phyloP scores from a whole-genome alignment of 2,329 filamentous ascomycete species.

The Paraconiothyrium sp. region DNA sequence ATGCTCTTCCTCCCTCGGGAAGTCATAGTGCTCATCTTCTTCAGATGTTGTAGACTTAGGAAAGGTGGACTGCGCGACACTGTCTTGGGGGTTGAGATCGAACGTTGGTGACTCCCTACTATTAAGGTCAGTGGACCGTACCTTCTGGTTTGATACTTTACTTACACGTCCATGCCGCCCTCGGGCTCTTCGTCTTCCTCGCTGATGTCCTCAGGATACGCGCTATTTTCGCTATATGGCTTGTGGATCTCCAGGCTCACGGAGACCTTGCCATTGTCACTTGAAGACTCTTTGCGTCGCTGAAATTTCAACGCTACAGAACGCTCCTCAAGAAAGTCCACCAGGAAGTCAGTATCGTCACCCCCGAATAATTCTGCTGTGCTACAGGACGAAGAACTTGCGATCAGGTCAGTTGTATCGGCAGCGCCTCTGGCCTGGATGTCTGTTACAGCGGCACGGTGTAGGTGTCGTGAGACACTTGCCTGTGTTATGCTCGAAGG shows the following conservation, averaged over 20 bases:
- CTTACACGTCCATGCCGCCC: background rate
- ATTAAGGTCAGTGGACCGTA: background rate
- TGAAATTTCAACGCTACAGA: background rate
- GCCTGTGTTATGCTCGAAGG: background rate
- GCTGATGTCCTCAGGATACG: too few species aligned
- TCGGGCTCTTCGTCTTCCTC: background rate
- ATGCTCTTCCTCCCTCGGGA: background rate
- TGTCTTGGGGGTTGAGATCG: background rate
- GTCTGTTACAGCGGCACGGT: background rate
- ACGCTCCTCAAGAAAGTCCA: background rate
- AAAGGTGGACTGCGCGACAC: background rate
- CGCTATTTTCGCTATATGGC: background rate
- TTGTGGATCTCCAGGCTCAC: background rate
- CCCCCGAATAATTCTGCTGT: background rate
- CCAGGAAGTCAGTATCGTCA: conserved; percentile 2
- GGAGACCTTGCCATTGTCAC: background rate
- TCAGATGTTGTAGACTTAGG: background rate
- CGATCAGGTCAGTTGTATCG: too few species aligned
- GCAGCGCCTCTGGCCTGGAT: background rate
- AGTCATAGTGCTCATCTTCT: background rate
- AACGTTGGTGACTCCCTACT: background rate
- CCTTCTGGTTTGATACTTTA: background rate
- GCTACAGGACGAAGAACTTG: background rate
- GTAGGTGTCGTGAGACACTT: background rate
- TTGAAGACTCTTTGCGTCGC: background rate